Conservation (phyloP, 177 flowering plant species). For the Telopea speciosissima region DNA sequence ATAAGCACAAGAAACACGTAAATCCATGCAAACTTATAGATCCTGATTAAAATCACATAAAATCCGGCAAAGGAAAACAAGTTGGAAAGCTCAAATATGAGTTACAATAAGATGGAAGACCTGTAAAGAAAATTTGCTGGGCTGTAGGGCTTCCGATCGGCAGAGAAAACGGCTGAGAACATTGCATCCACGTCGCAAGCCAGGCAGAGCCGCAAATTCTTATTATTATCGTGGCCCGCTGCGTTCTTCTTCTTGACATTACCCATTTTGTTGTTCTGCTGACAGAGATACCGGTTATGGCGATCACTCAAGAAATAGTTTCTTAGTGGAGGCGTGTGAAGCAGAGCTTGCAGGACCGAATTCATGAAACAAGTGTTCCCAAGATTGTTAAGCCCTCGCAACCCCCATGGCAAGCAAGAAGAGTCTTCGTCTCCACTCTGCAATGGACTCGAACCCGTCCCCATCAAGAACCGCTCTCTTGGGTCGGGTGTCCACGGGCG, state of each 20-base stretch:
- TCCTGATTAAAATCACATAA: neutral
- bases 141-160: constrained; percentile 71
- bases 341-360: constrained; percentile 32
- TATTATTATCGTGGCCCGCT: neutral
- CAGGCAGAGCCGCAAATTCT: constrained; percentile 32
- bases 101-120: constrained; percentile 18
- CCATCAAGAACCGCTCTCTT: constrained; percentile 35
- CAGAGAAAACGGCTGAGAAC: constrained; percentile 75
- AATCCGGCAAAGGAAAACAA: neutral
- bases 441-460: constrained; percentile 32
- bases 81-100: neutral
- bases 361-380: constrained; percentile 37
- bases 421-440: constrained; percentile 11
- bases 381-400: constrained; percentile 29
- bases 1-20: neutral
- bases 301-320: constrained; percentile 33
- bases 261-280: constrained; percentile 6
- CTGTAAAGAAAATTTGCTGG: constrained; percentile 89
- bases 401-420: constrained; percentile 19
- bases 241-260: neutral
- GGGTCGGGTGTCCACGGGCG: constrained; percentile 60
- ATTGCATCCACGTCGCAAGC: constrained; percentile 56
- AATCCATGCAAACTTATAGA: neutral
- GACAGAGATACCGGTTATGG: constrained; percentile 22
- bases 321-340: constrained; percentile 31